Evolutionary conservation across 768 basidiomycete genomes (phyloP).

Genomic region (Lactarius indigo): DNA sequence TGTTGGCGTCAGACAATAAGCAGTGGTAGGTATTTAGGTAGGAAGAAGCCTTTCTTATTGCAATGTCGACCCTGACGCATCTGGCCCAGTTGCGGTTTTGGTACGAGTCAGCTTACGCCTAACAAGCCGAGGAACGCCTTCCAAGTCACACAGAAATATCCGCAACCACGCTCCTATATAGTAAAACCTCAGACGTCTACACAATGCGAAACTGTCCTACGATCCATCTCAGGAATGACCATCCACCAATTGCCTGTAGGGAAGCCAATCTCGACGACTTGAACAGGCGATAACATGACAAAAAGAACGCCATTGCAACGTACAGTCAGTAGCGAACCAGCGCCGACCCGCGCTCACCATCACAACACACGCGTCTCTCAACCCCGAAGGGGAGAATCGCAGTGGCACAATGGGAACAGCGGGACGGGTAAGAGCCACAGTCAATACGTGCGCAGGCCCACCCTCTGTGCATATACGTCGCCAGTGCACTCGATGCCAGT

Average conservation of each 20-base stretch:
- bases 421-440: constrained; percentile 28
- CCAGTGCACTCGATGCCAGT: constrained; percentile 1
- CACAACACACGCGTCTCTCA: constrained; percentile 40
- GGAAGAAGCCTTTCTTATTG: too few relatives aligned
- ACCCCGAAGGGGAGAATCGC: constrained; percentile 49
- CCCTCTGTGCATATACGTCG: neutral
- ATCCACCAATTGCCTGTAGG: neutral
- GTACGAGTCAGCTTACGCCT: too few relatives aligned
- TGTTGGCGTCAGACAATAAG: too few relatives aligned
- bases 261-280: neutral
- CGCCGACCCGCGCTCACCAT: constrained; percentile 46
- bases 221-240: neutral
- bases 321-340: constrained; percentile 16
- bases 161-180: neutral
- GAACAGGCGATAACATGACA: neutral
- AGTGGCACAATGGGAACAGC: constrained; percentile 30
- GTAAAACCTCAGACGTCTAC: neutral
- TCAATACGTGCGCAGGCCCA: constrained; percentile 2
- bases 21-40: too few relatives aligned
- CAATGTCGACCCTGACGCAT: too few relatives aligned
- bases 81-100: too few relatives aligned
- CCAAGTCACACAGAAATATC: neutral
- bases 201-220: neutral
- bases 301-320: constrained; percentile 9
- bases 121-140: neutral